A percentile compares a stretch with the other conserved stretches of the same genome.
Conservation (phyloP, 225 moss, liverwort and hornwort species). For the Pleurozium schreberi region DNA sequence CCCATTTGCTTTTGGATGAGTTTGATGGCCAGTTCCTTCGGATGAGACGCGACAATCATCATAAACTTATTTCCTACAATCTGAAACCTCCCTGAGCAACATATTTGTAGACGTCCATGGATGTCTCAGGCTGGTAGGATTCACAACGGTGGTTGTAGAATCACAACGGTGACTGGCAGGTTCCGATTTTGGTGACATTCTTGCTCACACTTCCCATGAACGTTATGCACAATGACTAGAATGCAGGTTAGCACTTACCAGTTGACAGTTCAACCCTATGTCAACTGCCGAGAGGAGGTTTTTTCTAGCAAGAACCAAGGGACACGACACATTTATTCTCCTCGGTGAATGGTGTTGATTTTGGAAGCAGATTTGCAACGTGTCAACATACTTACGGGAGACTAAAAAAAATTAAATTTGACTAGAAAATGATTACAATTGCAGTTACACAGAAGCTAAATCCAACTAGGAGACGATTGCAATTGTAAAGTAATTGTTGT, state of each 20-base stretch:
- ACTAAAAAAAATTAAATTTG: too few relatives aligned
- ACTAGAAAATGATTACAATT: not conserved
- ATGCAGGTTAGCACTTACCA: not conserved
- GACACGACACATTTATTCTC: not conserved
- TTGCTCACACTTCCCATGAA: slow-evolving; percentile 52
- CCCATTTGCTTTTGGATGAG: not conserved
- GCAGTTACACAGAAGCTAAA: too few relatives aligned
- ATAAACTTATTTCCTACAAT: not conserved
- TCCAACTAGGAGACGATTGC: too few relatives aligned
- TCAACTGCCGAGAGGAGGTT: not conserved
- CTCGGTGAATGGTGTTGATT: not conserved
- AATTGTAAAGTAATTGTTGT: not conserved
- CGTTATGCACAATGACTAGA: slow-evolving; percentile 13
- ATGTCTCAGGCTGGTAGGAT: not conserved
- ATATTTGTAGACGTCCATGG: not conserved
- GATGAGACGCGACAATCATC: not conserved
- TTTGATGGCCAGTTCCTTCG: not conserved
- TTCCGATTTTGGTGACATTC: slow-evolving; percentile 40
- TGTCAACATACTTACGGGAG: too few relatives aligned
- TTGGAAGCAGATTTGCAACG: not conserved
- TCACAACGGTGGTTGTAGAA: slow-evolving; percentile 40
- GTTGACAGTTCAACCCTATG: not conserved
- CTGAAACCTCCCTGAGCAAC: not conserved
- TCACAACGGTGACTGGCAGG: slow-evolving; percentile 55
- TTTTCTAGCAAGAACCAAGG: not conserved